Percentiles rank a stretch among this genome's conserved stretches.
phyloP scores from a whole-genome alignment of 2,329 filamentous ascomycete species.

The Corynespora cassiicola region DNA sequence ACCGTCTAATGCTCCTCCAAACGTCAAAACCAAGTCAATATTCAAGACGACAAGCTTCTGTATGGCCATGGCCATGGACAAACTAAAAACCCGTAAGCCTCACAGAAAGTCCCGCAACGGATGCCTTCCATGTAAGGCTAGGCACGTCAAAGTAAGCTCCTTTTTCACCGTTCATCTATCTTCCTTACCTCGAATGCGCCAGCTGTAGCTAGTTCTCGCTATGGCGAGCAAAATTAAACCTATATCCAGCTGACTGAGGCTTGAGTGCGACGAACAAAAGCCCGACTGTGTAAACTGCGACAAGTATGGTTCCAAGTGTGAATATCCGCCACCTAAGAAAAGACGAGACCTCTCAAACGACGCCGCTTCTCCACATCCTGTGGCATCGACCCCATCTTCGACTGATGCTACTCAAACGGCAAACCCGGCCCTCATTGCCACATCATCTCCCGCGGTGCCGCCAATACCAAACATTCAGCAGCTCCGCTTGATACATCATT shows the following conservation, averaged over 20 bases:
- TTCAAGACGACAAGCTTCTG: too few relatives aligned
- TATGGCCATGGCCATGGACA: too few relatives aligned
- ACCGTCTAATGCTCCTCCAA: too few relatives aligned
- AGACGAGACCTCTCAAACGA: conserved; percentile 19
- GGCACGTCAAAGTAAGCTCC: conserved; percentile 34
- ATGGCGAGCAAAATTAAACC: neutral
- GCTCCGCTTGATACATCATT: conserved; percentile 40
- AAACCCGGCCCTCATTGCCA: too few relatives aligned
- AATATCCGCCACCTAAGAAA: conserved; percentile 27
- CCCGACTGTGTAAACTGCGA: conserved; percentile 39
- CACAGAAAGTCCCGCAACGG: conserved; percentile 39
- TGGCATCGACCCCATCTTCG: conserved; percentile 22
- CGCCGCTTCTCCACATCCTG: conserved; percentile 19
- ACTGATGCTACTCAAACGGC: conserved; percentile 19
- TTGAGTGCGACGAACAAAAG: conserved; percentile 38
- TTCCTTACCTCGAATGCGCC: neutral
- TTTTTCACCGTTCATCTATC: neutral
- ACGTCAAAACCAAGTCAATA: too few relatives aligned
- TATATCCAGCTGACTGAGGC: conserved; percentile 13
- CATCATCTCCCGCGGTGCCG: too few relatives aligned
- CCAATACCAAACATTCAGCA: conserved; percentile 30
- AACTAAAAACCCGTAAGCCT: conserved; percentile 31
- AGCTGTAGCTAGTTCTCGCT: neutral
- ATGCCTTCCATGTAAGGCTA: conserved; percentile 35
- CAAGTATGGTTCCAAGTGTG: conserved; percentile 36